Evolutionary conservation across 805 yeast genomes (phyloP).

Genomic region (Metschnikowia borealis): DNA sequence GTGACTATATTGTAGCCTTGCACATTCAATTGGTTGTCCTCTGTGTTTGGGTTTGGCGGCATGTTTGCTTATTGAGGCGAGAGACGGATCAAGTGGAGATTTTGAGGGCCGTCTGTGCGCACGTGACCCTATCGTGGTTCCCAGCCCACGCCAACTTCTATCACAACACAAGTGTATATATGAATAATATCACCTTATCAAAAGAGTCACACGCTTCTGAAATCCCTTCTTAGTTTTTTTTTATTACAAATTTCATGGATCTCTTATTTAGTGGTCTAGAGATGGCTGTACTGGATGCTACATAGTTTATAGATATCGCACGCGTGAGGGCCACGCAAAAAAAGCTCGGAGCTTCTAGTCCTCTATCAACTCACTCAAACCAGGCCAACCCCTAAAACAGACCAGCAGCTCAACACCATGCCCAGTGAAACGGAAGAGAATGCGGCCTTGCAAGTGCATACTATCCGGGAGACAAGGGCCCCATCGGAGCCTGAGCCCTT

Average conservation of each 20-base stretch:
- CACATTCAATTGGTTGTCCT: constrained; percentile 48
- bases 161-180: too few species aligned
- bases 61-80: constrained; percentile 2
- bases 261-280: too few species aligned
- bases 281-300: too few species aligned
- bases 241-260: too few species aligned
- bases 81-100: neutral
- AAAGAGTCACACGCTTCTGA: too few species aligned
- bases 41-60: constrained; percentile 27
- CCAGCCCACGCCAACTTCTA: too few species aligned
- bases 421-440: constrained; percentile 18
- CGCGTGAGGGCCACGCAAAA: neutral
- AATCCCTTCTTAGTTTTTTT: too few species aligned
- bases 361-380: neutral
- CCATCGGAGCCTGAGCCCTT: constrained; percentile 44
- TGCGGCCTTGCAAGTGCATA: constrained; percentile 42
- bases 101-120: constrained; percentile 3
- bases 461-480: constrained; percentile 38
- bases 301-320: neutral
- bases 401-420: neutral
- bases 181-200: too few species aligned
- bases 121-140: constrained; percentile 6
- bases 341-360: constrained; percentile 8
- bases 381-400: neutral
- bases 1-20: constrained; percentile 89